phyloP scores from a whole-genome alignment of 2,329 filamentous ascomycete genomes.

The Epichloe brachyelytri region DNA sequence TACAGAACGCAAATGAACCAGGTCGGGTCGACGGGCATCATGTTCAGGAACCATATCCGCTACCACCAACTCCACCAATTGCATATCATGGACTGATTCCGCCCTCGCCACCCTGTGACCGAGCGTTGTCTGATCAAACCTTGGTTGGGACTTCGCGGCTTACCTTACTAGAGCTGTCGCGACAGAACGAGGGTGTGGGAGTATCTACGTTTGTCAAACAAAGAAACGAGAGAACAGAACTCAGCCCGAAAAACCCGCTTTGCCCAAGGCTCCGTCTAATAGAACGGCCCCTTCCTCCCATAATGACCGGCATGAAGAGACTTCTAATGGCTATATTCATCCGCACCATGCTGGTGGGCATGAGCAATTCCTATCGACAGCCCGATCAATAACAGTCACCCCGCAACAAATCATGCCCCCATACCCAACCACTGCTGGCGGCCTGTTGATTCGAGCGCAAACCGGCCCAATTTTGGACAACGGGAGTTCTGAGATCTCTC shows the following conservation, averaged over 20 bases:
- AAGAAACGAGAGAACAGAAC: neutral
- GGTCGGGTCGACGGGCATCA: constrained; percentile 5
- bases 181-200: neutral
- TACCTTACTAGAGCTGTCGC: neutral
- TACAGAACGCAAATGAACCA: neutral
- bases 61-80: constrained; percentile 19
- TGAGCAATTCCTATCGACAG: neutral
- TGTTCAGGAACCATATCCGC: constrained; percentile 2
- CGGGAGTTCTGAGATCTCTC: neutral
- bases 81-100: constrained; percentile 20
- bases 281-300: neutral
- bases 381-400: neutral
- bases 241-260: neutral
- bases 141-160: neutral
- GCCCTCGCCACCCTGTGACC: constrained; percentile 13
- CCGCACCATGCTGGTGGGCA: neutral
- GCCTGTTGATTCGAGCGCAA: neutral
- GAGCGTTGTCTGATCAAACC: constrained; percentile 7
- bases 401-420: neutral
- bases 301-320: neutral
- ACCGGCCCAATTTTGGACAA: neutral
- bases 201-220: neutral
- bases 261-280: no score
- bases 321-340: neutral
- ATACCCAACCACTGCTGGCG: no score